Percentiles rank a stretch among this genome's conserved stretches.
Conservation (phyloP, 495 filamentous ascomycete species). For the Ramalina peruviana region DNA sequence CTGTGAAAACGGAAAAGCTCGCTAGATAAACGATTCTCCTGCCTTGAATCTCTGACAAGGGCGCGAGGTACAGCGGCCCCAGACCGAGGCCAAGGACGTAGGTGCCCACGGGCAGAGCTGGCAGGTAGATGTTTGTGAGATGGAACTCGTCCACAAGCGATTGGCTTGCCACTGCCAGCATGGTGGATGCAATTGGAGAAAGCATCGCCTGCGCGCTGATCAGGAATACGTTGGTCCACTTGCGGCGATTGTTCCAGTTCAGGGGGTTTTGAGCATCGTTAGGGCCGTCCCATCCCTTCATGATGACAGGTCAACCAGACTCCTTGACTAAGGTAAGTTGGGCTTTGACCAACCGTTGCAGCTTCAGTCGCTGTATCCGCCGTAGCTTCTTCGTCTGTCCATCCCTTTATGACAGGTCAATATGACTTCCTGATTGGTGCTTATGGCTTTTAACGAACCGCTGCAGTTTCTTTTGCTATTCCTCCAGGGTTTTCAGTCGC, state of each 20-base stretch:
- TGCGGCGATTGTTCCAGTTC: neutral
- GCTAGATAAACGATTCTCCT: constrained; percentile 18
- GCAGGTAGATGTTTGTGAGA: neutral
- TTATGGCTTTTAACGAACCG: no score
- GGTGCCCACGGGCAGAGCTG: neutral
- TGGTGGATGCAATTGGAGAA: constrained; percentile 17
- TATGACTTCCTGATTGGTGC: no score
- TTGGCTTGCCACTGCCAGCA: constrained; percentile 26
- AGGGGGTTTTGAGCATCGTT: neutral
- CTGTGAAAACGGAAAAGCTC: constrained; percentile 20
- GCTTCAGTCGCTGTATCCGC: no score
- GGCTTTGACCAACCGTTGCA: no score
- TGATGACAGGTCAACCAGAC: no score
- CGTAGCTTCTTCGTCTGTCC: no score
- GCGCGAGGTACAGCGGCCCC: constrained; percentile 23
- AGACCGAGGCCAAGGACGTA: constrained; percentile 1
- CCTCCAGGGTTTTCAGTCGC: no score
- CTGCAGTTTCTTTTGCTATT: no score
- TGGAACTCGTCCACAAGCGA: constrained; percentile 25
- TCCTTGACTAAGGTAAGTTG: no score
- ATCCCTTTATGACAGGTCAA: no score
- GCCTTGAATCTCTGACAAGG: constrained; percentile 26
- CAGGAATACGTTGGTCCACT: neutral
- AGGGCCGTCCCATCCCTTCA: no score
- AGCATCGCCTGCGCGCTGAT: neutral